Base-by-base conservation (phyloP, 1,284 basidiomycete species). In the Phellopilus nigrolimitatus region DNA sequence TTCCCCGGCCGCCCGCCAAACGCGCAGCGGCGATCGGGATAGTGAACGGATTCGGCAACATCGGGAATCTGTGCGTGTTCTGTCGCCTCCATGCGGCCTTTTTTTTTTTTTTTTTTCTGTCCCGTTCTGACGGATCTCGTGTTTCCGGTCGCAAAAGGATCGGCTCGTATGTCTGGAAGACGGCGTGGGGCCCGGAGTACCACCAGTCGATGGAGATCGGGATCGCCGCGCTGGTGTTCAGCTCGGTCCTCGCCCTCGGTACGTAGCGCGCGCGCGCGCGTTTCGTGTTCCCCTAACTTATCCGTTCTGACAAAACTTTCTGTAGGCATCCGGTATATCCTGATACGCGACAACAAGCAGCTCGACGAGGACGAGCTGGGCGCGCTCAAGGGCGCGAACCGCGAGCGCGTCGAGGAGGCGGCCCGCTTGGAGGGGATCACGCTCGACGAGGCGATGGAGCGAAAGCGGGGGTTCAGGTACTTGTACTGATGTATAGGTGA, bases 1-100 rank as follows among this genome's bases (percentile, higher is more conserved):
- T 86, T 48, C 77, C 82, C 3, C 71, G 83, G 6, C 84, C 82
- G 25, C 83, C 83, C 24, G 77, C 80, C 58, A 79, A 76, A 57
- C 68, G 77, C 19, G 69, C 75, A 4, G 74, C 69, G 0, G 73
- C 73, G 0, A 75, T 79, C 28, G 72, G 64, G 0, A 64, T 70
- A 33, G 66, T 71, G 3, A 73, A 72, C 51, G 69, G 68, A 5
- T 67, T 71, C 45, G 70, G 69, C 0, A 72, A 71, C 51, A 57
- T 70, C 5, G 70, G 69, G 1, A 71, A 68, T 50, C 51, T 71
- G 67, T 71, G 41, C 22, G 70, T 60, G 0, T 31, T 40, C 3
- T 36, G n/a, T 31, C 22, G 10, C 34, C n/a, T n/a, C n/a, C n/a
- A n/a, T n/a, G 13, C 12, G 25, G 17, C 33, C 28, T 46, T 4